A percentile compares a stretch with the other conserved stretches of the same genome.
These are phyloP conservation scores for Fusarium tuaranense DNA, from an alignment of 2,329 filamentous ascomycete genomes.

Conservation along the genomic window DNA sequence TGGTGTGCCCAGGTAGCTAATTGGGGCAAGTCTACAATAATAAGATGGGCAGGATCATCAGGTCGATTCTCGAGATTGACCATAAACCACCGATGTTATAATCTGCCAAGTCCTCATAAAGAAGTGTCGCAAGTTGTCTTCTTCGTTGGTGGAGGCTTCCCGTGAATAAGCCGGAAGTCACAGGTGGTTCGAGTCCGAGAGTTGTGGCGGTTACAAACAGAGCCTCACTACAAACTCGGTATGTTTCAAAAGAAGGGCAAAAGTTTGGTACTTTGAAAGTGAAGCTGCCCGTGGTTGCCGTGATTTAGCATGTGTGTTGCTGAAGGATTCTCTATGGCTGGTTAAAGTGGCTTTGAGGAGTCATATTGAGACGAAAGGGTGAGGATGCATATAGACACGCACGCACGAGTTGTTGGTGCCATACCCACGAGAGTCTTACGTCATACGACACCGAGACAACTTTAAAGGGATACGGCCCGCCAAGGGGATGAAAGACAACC, in stretches of 20 bases:
- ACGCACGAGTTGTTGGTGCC: background rate
- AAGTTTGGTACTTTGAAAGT: background rate
- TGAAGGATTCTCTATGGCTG: background rate
- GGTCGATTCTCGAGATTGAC: background rate
- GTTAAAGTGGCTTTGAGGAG: background rate
- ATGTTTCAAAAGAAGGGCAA: background rate
- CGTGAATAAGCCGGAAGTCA: background rate
- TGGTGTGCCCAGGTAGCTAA: background rate
- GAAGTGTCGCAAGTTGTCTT: background rate
- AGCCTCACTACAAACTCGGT: background rate
- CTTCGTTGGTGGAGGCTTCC: background rate
- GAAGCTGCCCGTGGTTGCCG: background rate
- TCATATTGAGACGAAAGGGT: background rate
- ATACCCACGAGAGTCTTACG: conserved; percentile 17
- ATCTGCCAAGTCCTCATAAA: background rate
- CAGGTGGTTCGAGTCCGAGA: background rate
- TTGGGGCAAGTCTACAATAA: background rate
- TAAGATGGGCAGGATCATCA: background rate
- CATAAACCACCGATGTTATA: background rate
- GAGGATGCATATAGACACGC: background rate
- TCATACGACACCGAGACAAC: conserved; percentile 13
- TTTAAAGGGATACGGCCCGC: background rate
- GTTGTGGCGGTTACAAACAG: background rate
- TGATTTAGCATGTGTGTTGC: background rate
- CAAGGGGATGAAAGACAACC: background rate